Base-by-base conservation (phyloP, 768 basidiomycete genomes). In the Paxillus involutus region DNA sequence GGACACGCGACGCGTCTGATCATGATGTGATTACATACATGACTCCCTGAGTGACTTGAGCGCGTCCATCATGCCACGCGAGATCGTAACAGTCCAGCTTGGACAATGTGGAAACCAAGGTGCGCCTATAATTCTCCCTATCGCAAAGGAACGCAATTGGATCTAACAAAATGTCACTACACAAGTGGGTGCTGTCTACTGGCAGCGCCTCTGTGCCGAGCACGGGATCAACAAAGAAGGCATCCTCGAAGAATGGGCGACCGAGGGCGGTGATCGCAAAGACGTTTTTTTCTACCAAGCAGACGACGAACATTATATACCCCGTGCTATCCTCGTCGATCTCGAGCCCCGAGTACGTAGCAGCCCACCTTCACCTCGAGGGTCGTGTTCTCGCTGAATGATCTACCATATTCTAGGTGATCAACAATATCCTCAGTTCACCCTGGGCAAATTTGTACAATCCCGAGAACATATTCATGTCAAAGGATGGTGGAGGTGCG, bases 221-320 rank as follows among this genome's bases (percentile, higher is more conserved):
- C 97, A 99, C 71, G 97, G 97, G 16, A 98, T 99, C 76, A 94
- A 83, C 70, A 88, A 89, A 53, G 90, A 95, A 62, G 97, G 97
- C 29, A 92, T 93, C 54, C 84, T 98, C 44, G 95, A 98, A 70
- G 95, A 98, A 58, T 96, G 93, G 91, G 94, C 95, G 6, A 91
- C 88, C 1, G 94, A 95, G 63, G 91, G 91, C 17, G 92, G 92
- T 9, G 97, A 99, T 73, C 80, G 97, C 62, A 99, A 98, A 68
- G 97, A 99, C 73, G 96, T 97, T 26, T 99, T 99, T 75, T 99
- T 99, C 76, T 98, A 99, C 70, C 96, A 98, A 71, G 97, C 97
- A n/a, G 97, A 99, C 69, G 97, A 99, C 65, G 97, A 98, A 70
- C 95, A 97, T 64, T 99, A 98, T 71, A 95, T 99, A 55, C 97